These are phyloP conservation scores for Evernia prunastri DNA, from an alignment of 495 filamentous ascomycete species.

Conservation along the genomic window DNA sequence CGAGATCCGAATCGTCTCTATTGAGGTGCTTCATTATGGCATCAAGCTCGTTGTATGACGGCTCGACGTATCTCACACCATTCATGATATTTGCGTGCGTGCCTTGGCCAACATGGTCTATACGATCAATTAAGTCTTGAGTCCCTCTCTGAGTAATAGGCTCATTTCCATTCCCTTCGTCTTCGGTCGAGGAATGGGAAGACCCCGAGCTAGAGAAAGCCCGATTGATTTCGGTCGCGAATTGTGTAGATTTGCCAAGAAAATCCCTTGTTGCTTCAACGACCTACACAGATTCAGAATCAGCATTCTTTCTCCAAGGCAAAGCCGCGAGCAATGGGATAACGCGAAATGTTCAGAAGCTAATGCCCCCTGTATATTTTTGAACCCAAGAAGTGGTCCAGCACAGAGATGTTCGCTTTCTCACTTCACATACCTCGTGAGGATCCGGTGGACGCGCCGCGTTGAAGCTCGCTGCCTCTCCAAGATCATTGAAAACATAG, in stretches of 20 bases:
- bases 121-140: slow-evolving; percentile 11
- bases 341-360: background rate
- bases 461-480: slow-evolving; percentile 35
- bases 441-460: slow-evolving; percentile 31
- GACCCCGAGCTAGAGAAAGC: background rate
- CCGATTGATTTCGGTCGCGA: slow-evolving; percentile 22
- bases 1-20: slow-evolving; percentile 60
- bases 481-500: slow-evolving; percentile 39
- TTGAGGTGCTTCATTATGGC: slow-evolving; percentile 79
- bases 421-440: background rate
- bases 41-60: slow-evolving; percentile 74
- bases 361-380: background rate
- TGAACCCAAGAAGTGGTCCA: background rate
- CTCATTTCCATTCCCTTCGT: background rate
- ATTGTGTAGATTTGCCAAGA: slow-evolving; percentile 24
- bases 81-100: slow-evolving; percentile 13
- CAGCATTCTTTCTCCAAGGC: background rate
- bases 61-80: slow-evolving; percentile 31
- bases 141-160: background rate
- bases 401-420: background rate
- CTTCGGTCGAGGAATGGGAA: background rate
- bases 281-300: slow-evolving; percentile 21
- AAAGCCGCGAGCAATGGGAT: background rate
- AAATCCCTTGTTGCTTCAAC: slow-evolving; percentile 23
- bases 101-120: slow-evolving; percentile 12